A percentile compares a stretch with the other conserved stretches of the same genome.
Evolutionary conservation across 2,329 filamentous ascomycete species (phyloP).

Genomic region (Arthrobotrys megalospora): DNA sequence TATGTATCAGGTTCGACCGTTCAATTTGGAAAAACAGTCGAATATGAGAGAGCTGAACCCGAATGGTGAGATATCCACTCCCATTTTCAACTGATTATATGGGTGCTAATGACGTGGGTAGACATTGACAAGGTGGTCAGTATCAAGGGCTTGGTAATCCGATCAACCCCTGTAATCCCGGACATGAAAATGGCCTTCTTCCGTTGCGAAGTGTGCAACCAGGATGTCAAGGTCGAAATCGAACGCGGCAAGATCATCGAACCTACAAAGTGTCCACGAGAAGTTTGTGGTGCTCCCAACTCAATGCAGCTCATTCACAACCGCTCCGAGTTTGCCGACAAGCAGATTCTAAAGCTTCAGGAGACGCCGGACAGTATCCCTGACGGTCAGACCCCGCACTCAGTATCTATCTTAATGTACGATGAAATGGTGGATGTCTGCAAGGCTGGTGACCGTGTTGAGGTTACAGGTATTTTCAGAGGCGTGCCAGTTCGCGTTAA

Average conservation of each 20-base stretch:
- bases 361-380: constrained; percentile 96
- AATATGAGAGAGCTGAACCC: constrained; percentile 96
- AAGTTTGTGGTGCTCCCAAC: constrained; percentile 85
- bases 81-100: not conserved
- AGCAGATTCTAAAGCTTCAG: constrained; percentile 98
- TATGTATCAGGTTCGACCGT: constrained; percentile 88
- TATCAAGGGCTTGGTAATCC: constrained; percentile 95
- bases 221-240: constrained; percentile 89
- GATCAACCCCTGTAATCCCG: constrained; percentile 94
- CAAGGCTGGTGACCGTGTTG: constrained; percentile 95
- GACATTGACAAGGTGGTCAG: constrained; percentile 97
- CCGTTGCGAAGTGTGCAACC: constrained; percentile 92
- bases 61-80: constrained; percentile 72
- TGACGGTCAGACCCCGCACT: constrained; percentile 96
- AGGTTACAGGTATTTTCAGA: constrained; percentile 97
- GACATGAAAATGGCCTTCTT: constrained; percentile 98
- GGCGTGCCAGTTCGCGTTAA: constrained; percentile 95
- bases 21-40: constrained; percentile 86
- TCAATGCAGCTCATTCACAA: constrained; percentile 99
- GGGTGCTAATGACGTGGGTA: constrained; percentile 62
- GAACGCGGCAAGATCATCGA: constrained; percentile 97
- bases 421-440: constrained; percentile 97
- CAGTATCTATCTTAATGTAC: constrained; percentile 94
- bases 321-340: constrained; percentile 92
- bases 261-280: constrained; percentile 85